Percentiles rank a stretch among this genome's conserved stretches.
phyloP scores from a whole-genome alignment of 768 basidiomycete genomes.

The Amanita molliuscula region DNA sequence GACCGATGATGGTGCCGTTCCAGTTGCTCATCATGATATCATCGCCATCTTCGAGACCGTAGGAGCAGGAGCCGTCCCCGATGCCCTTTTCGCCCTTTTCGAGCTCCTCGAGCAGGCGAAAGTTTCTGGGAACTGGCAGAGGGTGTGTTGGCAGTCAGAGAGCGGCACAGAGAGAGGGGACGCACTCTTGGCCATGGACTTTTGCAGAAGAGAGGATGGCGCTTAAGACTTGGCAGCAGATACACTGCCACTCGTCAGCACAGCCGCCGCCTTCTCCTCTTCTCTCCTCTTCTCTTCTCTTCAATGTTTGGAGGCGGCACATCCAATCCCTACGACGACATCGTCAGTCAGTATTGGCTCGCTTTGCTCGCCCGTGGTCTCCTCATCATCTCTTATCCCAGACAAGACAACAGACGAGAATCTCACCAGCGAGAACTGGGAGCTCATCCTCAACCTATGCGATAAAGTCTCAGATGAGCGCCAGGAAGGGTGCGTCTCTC shows the following conservation, averaged over 20 bases:
- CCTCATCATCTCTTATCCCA: slow-evolving; percentile 19
- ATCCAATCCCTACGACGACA: slow-evolving; percentile 79
- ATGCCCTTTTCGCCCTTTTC: slow-evolving; percentile 99
- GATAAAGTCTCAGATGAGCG: slow-evolving; percentile 94
- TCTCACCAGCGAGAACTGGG: slow-evolving; percentile 92
- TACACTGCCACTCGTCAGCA: slow-evolving; percentile 20
- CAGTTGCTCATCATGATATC: slow-evolving; percentile 97
- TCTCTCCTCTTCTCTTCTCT: slow-evolving; percentile 9
- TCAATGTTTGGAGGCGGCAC: slow-evolving; percentile 65
- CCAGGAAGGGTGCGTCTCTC: slow-evolving; percentile 58
- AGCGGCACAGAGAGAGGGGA: slow-evolving; percentile 6
- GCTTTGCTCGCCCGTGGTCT: background rate
- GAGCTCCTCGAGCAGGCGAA: slow-evolving; percentile 93
- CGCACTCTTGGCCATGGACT: slow-evolving; percentile 43
- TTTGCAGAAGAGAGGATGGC: background rate
- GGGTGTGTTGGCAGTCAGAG: background rate
- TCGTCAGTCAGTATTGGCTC: slow-evolving; percentile 58
- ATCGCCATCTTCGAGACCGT: slow-evolving; percentile 90
- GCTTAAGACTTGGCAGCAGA: slow-evolving; percentile 11
- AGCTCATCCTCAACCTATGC: slow-evolving; percentile 85
- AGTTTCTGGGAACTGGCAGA: slow-evolving; percentile 82
- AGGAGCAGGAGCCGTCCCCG: slow-evolving; percentile 95
- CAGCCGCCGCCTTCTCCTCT: background rate
- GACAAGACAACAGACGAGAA: slow-evolving; percentile 98
- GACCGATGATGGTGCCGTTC: slow-evolving; percentile 99